Evolutionary conservation across 768 basidiomycete genomes (phyloP).

Genomic region (Pulveroboletus sp.): DNA sequence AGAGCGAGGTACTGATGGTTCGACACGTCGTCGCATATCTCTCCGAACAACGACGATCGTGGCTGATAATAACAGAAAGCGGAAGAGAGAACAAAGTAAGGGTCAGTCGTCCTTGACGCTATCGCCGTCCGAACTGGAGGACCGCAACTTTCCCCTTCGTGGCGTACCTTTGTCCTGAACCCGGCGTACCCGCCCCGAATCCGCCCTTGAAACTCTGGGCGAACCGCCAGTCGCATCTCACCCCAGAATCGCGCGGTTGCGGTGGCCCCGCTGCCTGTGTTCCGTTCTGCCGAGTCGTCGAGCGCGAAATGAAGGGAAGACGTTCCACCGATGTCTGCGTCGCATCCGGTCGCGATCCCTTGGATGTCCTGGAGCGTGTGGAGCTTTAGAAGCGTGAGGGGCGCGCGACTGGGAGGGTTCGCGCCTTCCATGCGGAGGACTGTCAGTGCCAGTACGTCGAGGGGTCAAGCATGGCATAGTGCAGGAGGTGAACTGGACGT

Average conservation of each 20-base stretch:
- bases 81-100: neutral
- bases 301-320: slow-evolving; percentile 77
- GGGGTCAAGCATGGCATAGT: slow-evolving; percentile 10
- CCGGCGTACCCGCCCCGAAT: slow-evolving; percentile 88
- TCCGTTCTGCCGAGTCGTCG: slow-evolving; percentile 48
- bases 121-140: too few species aligned
- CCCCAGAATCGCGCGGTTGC: slow-evolving; percentile 77
- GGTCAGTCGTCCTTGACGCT: too few species aligned
- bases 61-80: slow-evolving; percentile 49
- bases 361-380: slow-evolving; percentile 54
- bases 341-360: slow-evolving; percentile 76
- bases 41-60: slow-evolving; percentile 83
- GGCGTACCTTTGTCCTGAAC: slow-evolving; percentile 73
- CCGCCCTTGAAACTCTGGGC: slow-evolving; percentile 59
- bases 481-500: slow-evolving; percentile 23
- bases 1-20: slow-evolving; percentile 77
- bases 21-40: slow-evolving; percentile 79
- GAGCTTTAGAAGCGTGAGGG: slow-evolving; percentile 65
- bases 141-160: too few species aligned
- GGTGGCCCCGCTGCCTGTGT: slow-evolving; percentile 41
- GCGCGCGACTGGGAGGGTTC: slow-evolving; percentile 54
- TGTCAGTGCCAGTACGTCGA: slow-evolving; percentile 35
- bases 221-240: slow-evolving; percentile 67
- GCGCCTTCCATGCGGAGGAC: slow-evolving; percentile 76
- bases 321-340: slow-evolving; percentile 83